Conservation (phyloP, 2,329 filamentous ascomycete genomes). For the Blastomyces silverae region DNA sequence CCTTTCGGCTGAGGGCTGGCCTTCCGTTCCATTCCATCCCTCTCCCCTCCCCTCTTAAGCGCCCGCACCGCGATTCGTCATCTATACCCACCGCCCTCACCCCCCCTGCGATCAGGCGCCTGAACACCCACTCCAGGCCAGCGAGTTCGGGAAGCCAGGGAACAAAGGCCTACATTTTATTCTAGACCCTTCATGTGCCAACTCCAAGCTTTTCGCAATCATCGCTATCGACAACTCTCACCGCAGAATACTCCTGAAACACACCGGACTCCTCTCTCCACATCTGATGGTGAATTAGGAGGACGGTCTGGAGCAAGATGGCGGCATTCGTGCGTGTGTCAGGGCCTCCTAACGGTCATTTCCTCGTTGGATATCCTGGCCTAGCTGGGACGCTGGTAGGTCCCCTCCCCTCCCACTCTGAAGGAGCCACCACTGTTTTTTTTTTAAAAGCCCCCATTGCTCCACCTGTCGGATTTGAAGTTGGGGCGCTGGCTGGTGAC, state of each 20-base stretch:
- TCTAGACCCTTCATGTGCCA: conserved; percentile 5
- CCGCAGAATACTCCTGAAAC: not conserved
- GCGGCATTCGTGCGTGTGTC: conserved; percentile 90
- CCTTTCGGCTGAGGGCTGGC: not conserved
- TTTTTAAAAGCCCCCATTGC: not conserved
- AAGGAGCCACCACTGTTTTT: not conserved
- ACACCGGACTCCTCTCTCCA: conserved; percentile 4
- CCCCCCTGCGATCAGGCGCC: not conserved
- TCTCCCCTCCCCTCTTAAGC: not conserved
- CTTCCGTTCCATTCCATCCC: not conserved
- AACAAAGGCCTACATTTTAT: not conserved
- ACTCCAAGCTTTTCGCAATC: not conserved
- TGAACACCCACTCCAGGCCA: not conserved
- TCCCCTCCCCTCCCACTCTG: conserved; percentile 26
- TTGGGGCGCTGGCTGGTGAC: not conserved
- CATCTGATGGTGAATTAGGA: conserved; percentile 21
- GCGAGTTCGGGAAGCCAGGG: not conserved
- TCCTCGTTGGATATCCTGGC: conserved; percentile 92
- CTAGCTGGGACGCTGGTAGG: conserved; percentile 95
- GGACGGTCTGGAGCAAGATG: conserved; percentile 40
- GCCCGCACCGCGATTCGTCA: conserved; percentile 2
- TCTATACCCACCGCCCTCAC: not conserved
- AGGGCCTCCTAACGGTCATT: conserved; percentile 93
- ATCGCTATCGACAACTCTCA: not conserved
- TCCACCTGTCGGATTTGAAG: not conserved